Evolutionary conservation across 768 basidiomycete species (phyloP).

Genomic region (Amanita phalloides): DNA sequence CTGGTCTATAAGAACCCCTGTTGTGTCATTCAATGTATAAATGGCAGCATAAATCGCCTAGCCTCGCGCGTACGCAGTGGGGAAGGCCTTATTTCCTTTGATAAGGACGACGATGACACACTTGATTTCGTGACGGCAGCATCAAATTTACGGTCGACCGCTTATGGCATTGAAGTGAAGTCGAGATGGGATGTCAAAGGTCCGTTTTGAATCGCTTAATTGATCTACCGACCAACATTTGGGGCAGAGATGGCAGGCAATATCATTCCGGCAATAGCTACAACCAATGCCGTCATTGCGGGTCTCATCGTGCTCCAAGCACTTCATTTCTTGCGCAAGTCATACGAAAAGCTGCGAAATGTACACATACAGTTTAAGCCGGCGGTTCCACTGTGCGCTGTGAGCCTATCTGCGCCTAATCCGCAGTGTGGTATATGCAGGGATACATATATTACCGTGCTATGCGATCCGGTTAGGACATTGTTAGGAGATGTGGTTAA

Average conservation of each 20-base stretch:
- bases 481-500: slow-evolving; percentile 66
- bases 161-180: slow-evolving; percentile 82
- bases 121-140: slow-evolving; percentile 95
- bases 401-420: slow-evolving; percentile 60
- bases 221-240: neutral
- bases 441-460: slow-evolving; percentile 68
- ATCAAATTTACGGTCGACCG: slow-evolving; percentile 83
- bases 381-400: slow-evolving; percentile 63
- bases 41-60: slow-evolving; percentile 64
- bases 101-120: slow-evolving; percentile 97
- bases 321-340: slow-evolving; percentile 67
- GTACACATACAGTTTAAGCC: slow-evolving; percentile 77
- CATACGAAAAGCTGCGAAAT: slow-evolving; percentile 51
- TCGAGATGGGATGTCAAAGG: slow-evolving; percentile 98
- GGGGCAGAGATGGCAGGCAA: slow-evolving; percentile 93
- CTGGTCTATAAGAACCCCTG: neutral
- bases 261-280: slow-evolving; percentile 98
- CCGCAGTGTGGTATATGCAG: slow-evolving; percentile 76
- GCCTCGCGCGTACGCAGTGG: slow-evolving; percentile 55
- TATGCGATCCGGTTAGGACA: slow-evolving; percentile 61
- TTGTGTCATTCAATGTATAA: neutral
- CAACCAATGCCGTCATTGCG: slow-evolving; percentile 95
- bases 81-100: slow-evolving; percentile 74
- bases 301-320: slow-evolving; percentile 93
- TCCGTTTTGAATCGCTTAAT: slow-evolving; percentile 16